phyloP scores from a whole-genome alignment of 306 rosid genomes.

The Lotus japonicus region DNA sequence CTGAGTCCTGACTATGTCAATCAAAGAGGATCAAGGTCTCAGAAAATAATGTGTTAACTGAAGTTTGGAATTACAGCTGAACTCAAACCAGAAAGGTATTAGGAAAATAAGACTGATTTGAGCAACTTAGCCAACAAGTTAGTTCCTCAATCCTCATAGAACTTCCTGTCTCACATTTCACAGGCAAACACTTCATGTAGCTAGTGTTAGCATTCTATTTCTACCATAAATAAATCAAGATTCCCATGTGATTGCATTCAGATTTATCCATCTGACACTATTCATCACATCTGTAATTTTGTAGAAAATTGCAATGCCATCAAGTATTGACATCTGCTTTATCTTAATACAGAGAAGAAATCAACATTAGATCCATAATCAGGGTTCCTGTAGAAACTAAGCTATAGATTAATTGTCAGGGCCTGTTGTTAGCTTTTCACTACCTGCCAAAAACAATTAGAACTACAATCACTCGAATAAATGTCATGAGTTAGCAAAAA shows the following conservation, averaged over 20 bases:
- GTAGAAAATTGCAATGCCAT: constrained; percentile 13
- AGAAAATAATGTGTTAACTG: constrained; percentile 2
- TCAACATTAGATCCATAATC: constrained; percentile 16
- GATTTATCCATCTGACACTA: constrained; percentile 26
- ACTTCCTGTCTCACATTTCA: background rate
- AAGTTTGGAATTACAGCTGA: background rate
- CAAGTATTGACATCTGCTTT: constrained; percentile 17
- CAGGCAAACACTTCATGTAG: constrained; percentile 9
- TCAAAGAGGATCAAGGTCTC: constrained; percentile 9
- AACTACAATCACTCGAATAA: constrained; percentile 50
- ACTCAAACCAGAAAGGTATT: background rate
- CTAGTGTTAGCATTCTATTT: constrained; percentile 20
- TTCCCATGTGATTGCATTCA: constrained; percentile 15
- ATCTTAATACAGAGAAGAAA: constrained; percentile 21
- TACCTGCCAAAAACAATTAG: constrained; percentile 59
- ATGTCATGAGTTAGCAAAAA: constrained; percentile 63
- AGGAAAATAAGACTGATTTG: constrained; percentile 17
- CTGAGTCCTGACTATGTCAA: constrained; percentile 1
- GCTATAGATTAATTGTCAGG: constrained; percentile 34
- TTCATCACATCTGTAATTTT: constrained; percentile 9
- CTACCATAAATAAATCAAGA: constrained; percentile 16
- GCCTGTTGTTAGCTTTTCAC: constrained; percentile 59
- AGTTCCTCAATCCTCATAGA: constrained; percentile 5
- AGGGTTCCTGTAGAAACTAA: constrained; percentile 32
- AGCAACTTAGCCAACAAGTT: constrained; percentile 5